These are phyloP conservation scores for Mortierella sp. DNA, from an alignment of 371 early-diverging fungal genomes.

Conservation along the genomic window DNA sequence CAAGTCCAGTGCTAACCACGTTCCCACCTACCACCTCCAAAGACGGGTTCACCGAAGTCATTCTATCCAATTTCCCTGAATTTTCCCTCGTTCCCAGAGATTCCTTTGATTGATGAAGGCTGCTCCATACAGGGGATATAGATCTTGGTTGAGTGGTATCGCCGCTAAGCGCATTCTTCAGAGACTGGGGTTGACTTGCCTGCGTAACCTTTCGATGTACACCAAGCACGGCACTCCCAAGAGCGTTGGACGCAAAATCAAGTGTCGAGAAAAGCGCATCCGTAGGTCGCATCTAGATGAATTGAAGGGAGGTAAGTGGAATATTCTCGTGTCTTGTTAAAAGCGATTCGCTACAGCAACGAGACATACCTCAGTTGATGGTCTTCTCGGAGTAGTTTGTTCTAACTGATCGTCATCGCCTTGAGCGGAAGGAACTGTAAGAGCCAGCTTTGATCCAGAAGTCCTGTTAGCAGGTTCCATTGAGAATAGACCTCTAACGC, in stretches of 20 bases:
- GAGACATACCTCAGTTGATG: slow-evolving; percentile 34
- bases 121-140: slow-evolving; percentile 12
- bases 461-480: not conserved
- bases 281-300: slow-evolving; percentile 36
- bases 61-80: slow-evolving; percentile 15
- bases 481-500: slow-evolving; percentile 26
- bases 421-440: not conserved
- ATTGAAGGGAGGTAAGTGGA: not conserved
- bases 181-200: slow-evolving; percentile 12
- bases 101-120: not conserved
- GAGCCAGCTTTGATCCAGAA: not conserved
- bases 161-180: not conserved
- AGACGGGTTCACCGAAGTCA: slow-evolving; percentile 19
- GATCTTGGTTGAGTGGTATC: not conserved
- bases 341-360: not conserved
- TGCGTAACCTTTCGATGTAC: slow-evolving; percentile 54
- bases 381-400: slow-evolving; percentile 8
- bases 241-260: slow-evolving; percentile 52
- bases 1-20: slow-evolving; percentile 50
- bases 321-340: too few species aligned
- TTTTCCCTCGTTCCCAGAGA: not conserved
- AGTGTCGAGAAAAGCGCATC: slow-evolving; percentile 50
- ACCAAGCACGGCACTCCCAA: slow-evolving; percentile 52
- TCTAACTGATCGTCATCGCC: not conserved
- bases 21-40: slow-evolving; percentile 47